Evolutionary conservation across 2,329 filamentous ascomycete genomes (phyloP).

Genomic region (Alternaria sp.): DNA sequence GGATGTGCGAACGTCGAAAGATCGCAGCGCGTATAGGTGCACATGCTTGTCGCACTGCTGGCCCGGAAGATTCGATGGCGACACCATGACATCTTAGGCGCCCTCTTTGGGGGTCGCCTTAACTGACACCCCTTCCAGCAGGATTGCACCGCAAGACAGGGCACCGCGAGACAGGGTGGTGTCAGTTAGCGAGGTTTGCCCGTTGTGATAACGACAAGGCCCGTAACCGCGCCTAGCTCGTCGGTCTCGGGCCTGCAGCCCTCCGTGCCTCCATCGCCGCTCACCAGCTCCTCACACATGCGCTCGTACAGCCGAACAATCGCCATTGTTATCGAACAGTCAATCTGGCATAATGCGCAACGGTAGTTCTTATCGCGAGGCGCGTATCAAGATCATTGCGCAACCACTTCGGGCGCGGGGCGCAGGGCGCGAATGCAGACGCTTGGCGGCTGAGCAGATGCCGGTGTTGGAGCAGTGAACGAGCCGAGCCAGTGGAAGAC

Average conservation of each 20-base stretch:
- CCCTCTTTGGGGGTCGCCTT: background rate
- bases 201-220: background rate
- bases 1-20: background rate
- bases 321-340: background rate
- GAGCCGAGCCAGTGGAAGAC: too few relatives aligned
- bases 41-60: background rate
- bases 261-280: background rate
- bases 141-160: background rate
- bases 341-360: background rate
- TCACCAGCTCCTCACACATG: background rate
- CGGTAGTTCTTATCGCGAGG: background rate
- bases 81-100: background rate
- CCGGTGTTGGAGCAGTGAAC: too few relatives aligned
- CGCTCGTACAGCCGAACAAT: background rate
- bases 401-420: background rate
- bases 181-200: background rate
- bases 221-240: background rate
- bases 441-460: background rate
- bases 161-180: background rate
- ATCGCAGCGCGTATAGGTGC: background rate
- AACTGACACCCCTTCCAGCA: background rate
- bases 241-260: background rate
- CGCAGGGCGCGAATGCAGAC: background rate
- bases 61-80: background rate
- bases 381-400: background rate